These are phyloP conservation scores for Acanthochlamys bracteata DNA, from an alignment of 106 monocot species.

Conservation along the genomic window DNA sequence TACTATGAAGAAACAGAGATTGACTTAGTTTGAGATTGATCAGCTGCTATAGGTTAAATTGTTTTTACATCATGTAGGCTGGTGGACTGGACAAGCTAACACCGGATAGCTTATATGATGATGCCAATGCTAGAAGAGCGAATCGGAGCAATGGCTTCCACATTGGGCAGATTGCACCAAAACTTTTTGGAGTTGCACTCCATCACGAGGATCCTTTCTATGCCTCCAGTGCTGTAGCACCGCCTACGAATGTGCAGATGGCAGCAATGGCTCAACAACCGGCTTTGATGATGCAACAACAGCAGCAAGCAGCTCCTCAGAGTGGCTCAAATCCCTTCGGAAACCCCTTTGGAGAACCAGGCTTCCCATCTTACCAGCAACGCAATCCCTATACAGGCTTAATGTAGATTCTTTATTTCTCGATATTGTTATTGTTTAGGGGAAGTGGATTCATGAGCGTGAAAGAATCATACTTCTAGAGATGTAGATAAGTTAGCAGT, in stretches of 20 bases:
- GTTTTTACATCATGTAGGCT: constrained; percentile 13
- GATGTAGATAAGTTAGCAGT: too few species aligned
- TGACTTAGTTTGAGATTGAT: too few species aligned
- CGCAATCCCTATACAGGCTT: constrained; percentile 14
- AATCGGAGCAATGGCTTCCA: constrained; percentile 22
- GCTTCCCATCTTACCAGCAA: constrained; percentile 2
- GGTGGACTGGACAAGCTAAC: constrained; percentile 37
- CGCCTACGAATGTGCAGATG: constrained; percentile 25
- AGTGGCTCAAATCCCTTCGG: constrained; percentile 25
- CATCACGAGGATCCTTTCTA: constrained; percentile 25
- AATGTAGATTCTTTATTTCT: constrained; percentile 2
- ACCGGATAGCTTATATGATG: constrained; percentile 33
- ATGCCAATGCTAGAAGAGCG: constrained; percentile 17
- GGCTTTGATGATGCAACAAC: constrained; percentile 15
- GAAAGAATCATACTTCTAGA: too few species aligned
- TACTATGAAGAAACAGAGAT: too few species aligned
- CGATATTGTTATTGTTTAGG: not conserved
- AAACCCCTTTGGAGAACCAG: constrained; percentile 18
- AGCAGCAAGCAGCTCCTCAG: constrained; percentile 10
- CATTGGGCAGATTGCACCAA: constrained; percentile 27
- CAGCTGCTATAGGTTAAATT: not conserved
- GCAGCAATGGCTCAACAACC: constrained; percentile 22
- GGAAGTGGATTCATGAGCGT: not conserved
- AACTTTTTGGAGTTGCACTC: constrained; percentile 20
- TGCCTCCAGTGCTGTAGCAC: constrained; percentile 16